Evolutionary conservation across 2,329 filamentous ascomycete genomes (phyloP), one percentile per base, ranked within the genome.

Genomic region (Fusarium coffeatum): DNA sequence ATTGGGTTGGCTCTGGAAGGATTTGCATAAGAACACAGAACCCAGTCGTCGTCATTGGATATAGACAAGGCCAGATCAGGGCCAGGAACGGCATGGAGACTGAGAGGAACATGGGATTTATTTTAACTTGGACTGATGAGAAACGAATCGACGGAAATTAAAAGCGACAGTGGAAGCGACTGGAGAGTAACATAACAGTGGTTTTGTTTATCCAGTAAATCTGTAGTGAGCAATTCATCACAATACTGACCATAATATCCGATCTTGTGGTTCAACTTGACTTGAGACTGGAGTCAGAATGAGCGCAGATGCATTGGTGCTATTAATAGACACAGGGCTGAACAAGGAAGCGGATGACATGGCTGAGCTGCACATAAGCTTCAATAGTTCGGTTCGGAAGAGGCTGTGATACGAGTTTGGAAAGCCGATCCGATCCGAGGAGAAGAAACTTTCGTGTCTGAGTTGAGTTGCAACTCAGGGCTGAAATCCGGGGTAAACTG

Each of bases 131-230:
- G 13, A 37, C n/a, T 70, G 50, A 70, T 68, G 68, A 70, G 68
- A 68, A 55, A 70, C 53, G 68, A 70, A 48, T 60, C 50, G 63
- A 70, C 40, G 43, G 64, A 53, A 60, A 68, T 47, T 34, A 45
- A 50, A 56, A 50, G 48, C 30, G 37, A 46, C 41, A 69, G 62
- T 55, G 46, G 49, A 42, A 45, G 42, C 56, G 43, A 32, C 43
- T 50, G 42, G 34, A 34, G 23, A 56, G n/a, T 32, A 70, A 48
- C 32, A 50, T 25, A 55, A 25, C 16, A 43, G 51, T 28, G 25
- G 46, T 45, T 50, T 27, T 46, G 42, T 34, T 34, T 45, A 45
- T 49, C 55, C 34, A 7, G 34, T 41, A 23, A 58, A 66, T 61
- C 23, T 43, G 25, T 40, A 61, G 56, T 45, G 37, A 40, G 49